Evolutionary conservation across 768 basidiomycete species (phyloP).

Genomic region (Phanerochaete sordida): DNA sequence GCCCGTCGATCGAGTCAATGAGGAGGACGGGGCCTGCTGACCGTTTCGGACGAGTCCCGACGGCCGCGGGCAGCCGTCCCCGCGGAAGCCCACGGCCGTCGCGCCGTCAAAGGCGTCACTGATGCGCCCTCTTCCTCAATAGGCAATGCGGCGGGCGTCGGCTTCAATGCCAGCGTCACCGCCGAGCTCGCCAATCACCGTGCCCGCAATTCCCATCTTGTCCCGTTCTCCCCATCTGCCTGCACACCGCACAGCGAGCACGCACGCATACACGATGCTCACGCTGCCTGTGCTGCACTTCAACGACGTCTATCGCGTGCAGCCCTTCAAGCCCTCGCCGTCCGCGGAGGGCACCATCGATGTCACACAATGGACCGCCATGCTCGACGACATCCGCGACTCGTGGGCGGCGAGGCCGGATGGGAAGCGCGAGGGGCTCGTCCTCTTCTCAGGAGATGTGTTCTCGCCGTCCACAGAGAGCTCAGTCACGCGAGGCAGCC

Average conservation of each 20-base stretch:
- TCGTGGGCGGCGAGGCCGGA: conserved; percentile 49
- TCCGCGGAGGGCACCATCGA: conserved; percentile 65
- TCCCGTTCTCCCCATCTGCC: not conserved
- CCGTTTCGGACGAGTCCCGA: not conserved
- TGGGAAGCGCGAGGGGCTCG: conserved; percentile 63
- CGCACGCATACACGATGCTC: conserved; percentile 25
- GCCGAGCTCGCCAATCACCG: not conserved
- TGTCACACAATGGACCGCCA: conserved; percentile 80
- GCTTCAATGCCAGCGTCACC: not conserved
- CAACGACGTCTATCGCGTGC: conserved; percentile 83
- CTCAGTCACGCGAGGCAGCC: conserved; percentile 83
- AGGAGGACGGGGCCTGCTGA: not conserved
- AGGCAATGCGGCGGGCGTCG: not conserved
- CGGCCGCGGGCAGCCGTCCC: not conserved
- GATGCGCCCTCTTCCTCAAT: not conserved
- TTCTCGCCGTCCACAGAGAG: conserved; percentile 88
- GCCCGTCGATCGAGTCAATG: too few species aligned
- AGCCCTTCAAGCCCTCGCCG: conserved; percentile 62
- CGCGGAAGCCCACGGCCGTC: too few species aligned
- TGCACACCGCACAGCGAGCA: not conserved
- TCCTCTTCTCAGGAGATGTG: conserved; percentile 86
- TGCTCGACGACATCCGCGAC: conserved; percentile 59
- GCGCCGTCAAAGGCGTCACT: not conserved
- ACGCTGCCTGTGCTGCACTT: conserved; percentile 56
- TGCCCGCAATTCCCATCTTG: not conserved